Percentiles rank a stretch among this genome's conserved stretches.
phyloP scores from a whole-genome alignment of 106 monocot genomes.

The Acanthochlamys bracteata region DNA sequence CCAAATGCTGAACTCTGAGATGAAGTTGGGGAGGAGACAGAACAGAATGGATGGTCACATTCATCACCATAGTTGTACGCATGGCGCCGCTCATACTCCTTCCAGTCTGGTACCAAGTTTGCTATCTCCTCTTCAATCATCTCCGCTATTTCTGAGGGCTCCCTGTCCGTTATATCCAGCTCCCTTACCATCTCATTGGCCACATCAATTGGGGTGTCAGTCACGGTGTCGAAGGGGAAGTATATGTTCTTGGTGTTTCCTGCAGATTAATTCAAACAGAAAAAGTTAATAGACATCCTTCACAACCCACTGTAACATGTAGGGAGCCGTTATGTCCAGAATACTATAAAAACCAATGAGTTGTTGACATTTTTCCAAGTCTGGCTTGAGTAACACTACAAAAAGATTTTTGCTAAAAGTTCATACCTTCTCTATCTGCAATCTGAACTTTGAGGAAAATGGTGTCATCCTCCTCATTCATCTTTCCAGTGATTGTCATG shows the following conservation, averaged over 20 bases:
- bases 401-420: neutral
- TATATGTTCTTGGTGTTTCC: slow-evolving; percentile 72
- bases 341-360: too few relatives aligned
- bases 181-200: slow-evolving; percentile 97
- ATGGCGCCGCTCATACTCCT: slow-evolving; percentile 15
- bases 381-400: too few relatives aligned
- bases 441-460: slow-evolving; percentile 93
- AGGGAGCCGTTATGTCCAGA: neutral
- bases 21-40: slow-evolving; percentile 52
- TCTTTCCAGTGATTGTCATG: slow-evolving; percentile 96
- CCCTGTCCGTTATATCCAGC: slow-evolving; percentile 65
- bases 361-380: too few relatives aligned
- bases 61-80: slow-evolving; percentile 32
- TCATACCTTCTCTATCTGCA: slow-evolving; percentile 55
- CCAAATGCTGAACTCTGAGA: slow-evolving; percentile 42
- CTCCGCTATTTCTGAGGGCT: slow-evolving; percentile 64
- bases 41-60: slow-evolving; percentile 30
- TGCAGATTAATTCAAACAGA: slow-evolving; percentile 4
- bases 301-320: neutral
- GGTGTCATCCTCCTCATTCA: slow-evolving; percentile 70
- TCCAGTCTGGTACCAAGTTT: slow-evolving; percentile 59
- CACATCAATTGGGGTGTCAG: slow-evolving; percentile 76
- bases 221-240: slow-evolving; percentile 84
- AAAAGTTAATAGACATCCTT: neutral
- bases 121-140: slow-evolving; percentile 74